Base-by-base conservation (phyloP, 148 eudicot species). In the Suaeda aralocaspica region DNA sequence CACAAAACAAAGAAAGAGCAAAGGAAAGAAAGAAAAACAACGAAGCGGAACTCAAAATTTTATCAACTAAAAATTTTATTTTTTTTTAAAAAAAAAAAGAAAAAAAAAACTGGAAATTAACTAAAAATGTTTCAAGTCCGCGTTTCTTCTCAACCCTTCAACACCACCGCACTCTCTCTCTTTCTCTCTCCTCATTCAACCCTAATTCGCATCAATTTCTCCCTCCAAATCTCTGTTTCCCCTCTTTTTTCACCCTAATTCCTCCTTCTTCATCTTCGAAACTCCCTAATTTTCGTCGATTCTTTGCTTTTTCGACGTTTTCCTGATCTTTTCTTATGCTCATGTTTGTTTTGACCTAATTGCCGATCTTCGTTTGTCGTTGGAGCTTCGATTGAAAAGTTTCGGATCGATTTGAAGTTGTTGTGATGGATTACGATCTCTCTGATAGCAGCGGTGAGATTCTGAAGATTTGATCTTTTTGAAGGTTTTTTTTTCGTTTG, bases 371-470 rank as follows among this genome's bases (percentile, higher is more conserved):
- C 42, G 49, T 63, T n/a, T 62, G 36, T 9, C 14, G 41, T 21
- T 42, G 39, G 31, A 34, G 56, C 41, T 67, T 57, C 34, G 66
- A 44, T 34, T 55, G 63, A 6, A 18, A 16, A 39, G 68, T 19
- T 69, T 71, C 44, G 66, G 59, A n/a, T 19, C 68, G 69, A 71
- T 59, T 68, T 15, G 29, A 5, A 19, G 59, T 60, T 63, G 59
- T 64, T 51, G 67, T 69, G 6, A 87, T 84, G 91, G 84, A 81
- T 21, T 84, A 78, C 77, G 77, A 41, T 49, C 51, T 74, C n/a
- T 77, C 84, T 21, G 91, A 87, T 66, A 84, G 91, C 57, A 84
- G 88, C 30, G 88, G 91, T 87, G 82, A 87, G 88, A 69, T 66
- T 14, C 61, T 74, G 15, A 19, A 49, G 79, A 65, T 75, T 42